Evolutionary conservation across 176 grass and related monocot species (phyloP), one percentile per base, ranked within the genome.

Genomic region (Lolium perenne): DNA sequence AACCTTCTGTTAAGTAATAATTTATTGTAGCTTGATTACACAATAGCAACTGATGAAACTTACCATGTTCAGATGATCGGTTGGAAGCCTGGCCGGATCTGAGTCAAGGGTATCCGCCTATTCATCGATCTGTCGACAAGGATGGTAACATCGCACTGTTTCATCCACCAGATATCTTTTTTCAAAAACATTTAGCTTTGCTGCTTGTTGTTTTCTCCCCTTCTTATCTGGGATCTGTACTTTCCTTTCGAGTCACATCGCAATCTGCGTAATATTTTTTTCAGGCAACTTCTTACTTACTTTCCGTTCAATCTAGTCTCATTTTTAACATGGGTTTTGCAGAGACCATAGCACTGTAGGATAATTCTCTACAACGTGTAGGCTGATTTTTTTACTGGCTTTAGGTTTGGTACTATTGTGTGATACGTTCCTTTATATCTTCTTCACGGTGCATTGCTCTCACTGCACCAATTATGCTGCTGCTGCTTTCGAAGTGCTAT

Each of bases 11-110:
- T 22, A 22, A 71, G 4, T 6, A 22, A 21, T 47, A 69, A 71
- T 71, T 22, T 72, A 22, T 72, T 47, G 69, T 72, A 72, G 69
- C 69, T 72, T 72, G 20, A 72, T 72, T 72, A 72, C 69, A 72
- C n/a, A 47, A 21, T 22, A 72, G 40, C 41, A 12, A 72, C 41
- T 72, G 20, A 72, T 72, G 20, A 72, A 47, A 72, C 41, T 72
- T 70, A 47, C 20, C 20, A 22, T 72, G 20, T 72, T 71, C 41
- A 47, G 69, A 47, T 72, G 41, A 23, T 47, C 41, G 20, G 40
- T 46, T 72, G 20, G 41, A 72, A 72, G 69, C 69, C 43, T 72
- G 69, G 69, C 69, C 69, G 2, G 41, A 72, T 5, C 4, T 47
- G 41, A 72, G 69, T 72, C 69, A 72, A 72, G 69, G 20, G 20